Evolutionary conservation across 1,284 basidiomycete genomes (phyloP).

Genomic region (Chiua sp.): DNA sequence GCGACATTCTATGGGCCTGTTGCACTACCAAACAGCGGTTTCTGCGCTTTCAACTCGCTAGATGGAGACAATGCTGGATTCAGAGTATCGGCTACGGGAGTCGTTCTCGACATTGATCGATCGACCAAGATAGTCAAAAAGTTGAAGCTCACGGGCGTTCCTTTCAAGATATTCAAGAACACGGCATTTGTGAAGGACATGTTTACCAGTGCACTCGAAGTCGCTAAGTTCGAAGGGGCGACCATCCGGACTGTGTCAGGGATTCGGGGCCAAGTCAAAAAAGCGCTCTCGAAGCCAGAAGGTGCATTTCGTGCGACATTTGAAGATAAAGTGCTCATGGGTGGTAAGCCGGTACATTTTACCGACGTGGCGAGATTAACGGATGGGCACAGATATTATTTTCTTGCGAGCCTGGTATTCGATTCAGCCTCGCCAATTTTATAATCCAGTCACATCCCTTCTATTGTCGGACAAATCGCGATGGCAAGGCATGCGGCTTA

Average conservation of each 20-base stretch:
- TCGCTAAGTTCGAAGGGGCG: constrained; percentile 98
- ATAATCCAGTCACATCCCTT: constrained; percentile 95
- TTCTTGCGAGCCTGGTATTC: constrained; percentile 98
- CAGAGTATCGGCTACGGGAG: constrained; percentile 92
- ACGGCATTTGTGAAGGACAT: constrained; percentile 99
- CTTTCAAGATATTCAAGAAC: constrained; percentile 99
- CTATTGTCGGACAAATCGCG: constrained; percentile 78
- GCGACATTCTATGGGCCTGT: constrained; percentile 97
- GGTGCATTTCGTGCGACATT: constrained; percentile 97
- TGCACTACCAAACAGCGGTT: constrained; percentile 93
- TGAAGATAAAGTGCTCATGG: constrained; percentile 97
- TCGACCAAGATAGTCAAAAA: constrained; percentile 98
- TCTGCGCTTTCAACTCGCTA: constrained; percentile 96
- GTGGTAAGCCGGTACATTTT: constrained; percentile 63
- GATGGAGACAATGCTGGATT: constrained; percentile 74
- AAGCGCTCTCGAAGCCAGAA: constrained; percentile 92
- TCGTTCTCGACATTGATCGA: constrained; percentile 93
- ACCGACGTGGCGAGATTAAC: constrained; percentile 5
- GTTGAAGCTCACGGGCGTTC: constrained; percentile 93
- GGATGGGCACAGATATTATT: constrained; percentile 73
- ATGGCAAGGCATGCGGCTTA: constrained; percentile 96
- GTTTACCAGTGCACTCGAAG: constrained; percentile 93
- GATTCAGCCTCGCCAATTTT: constrained; percentile 93
- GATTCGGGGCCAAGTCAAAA: constrained; percentile 96
- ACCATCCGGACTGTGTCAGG: constrained; percentile 96